These are phyloP conservation scores for Solidago caesia DNA, from an alignment of 129 eudicot species.

Conservation along the genomic window DNA sequence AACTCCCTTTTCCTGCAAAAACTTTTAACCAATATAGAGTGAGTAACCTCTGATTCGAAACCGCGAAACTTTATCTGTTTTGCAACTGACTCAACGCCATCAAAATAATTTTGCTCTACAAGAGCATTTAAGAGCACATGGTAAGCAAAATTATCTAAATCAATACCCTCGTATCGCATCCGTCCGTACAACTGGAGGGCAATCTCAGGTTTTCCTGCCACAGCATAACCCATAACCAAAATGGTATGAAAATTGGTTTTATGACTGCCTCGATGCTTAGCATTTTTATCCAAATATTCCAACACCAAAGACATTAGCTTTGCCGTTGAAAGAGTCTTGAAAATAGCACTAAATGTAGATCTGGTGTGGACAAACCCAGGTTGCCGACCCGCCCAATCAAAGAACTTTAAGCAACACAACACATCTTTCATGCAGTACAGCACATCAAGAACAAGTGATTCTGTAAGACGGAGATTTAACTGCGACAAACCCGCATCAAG, in stretches of 20 bases:
- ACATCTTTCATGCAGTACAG: conserved; percentile 56
- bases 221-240: conserved; percentile 82
- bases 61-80: conserved; percentile 69
- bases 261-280: conserved; percentile 21
- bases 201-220: conserved; percentile 67
- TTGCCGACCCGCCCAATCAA: conserved; percentile 94
- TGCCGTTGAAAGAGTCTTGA: conserved; percentile 53
- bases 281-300: conserved; percentile 47
- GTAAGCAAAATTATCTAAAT: conserved; percentile 58
- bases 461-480: conserved; percentile 47
- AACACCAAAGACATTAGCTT: conserved; percentile 53
- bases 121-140: conserved; percentile 73
- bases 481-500: conserved; percentile 40
- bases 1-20: conserved; percentile 55
- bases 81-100: conserved; percentile 52
- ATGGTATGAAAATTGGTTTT: conserved; percentile 42
- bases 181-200: conserved; percentile 69
- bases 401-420: conserved; percentile 65
- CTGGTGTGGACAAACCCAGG: conserved; percentile 65
- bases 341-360: conserved; percentile 63
- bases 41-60: conserved; percentile 45
- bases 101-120: conserved; percentile 55
- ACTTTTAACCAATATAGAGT: conserved; percentile 58
- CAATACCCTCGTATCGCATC: conserved; percentile 77
- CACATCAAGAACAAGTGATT: conserved; percentile 61